Percentiles rank a stretch among this genome's conserved stretches.
phyloP scores from a whole-genome alignment of 371 early-diverging fungal species.

The Zychaea mexicana region DNA sequence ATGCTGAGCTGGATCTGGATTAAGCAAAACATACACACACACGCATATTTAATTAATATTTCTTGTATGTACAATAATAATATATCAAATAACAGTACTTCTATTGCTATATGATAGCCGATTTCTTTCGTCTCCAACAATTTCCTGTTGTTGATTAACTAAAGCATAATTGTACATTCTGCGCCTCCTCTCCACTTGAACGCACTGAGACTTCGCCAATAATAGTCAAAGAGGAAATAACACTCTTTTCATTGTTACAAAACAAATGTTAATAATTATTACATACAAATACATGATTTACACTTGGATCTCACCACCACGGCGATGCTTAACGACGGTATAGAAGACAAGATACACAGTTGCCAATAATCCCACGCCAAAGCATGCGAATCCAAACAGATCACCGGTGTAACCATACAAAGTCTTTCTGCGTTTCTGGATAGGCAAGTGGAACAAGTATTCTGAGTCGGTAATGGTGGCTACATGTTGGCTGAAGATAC shows the following conservation, averaged over 20 bases:
- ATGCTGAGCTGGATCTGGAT: slow-evolving; percentile 16
- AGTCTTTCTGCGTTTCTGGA: slow-evolving; percentile 43
- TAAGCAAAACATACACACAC: neutral
- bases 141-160: too few relatives aligned
- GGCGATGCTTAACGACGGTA: neutral
- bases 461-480: slow-evolving; percentile 40
- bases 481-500: slow-evolving; percentile 44
- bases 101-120: too few relatives aligned
- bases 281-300: too few relatives aligned
- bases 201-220: too few relatives aligned
- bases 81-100: too few relatives aligned
- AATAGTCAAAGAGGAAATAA: too few relatives aligned
- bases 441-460: slow-evolving; percentile 48
- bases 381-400: slow-evolving; percentile 25
- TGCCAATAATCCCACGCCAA: neutral
- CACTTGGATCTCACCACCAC: neutral
- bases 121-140: too few relatives aligned
- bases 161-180: too few relatives aligned
- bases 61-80: too few relatives aligned
- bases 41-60: neutral
- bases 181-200: too few relatives aligned
- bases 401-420: slow-evolving; percentile 48
- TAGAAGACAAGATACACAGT: neutral
- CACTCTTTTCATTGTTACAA: too few relatives aligned
- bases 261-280: too few relatives aligned